These are phyloP conservation scores for Forsythia suspensa DNA, from an alignment of 257 asterid genomes.

Conservation along the genomic window DNA sequence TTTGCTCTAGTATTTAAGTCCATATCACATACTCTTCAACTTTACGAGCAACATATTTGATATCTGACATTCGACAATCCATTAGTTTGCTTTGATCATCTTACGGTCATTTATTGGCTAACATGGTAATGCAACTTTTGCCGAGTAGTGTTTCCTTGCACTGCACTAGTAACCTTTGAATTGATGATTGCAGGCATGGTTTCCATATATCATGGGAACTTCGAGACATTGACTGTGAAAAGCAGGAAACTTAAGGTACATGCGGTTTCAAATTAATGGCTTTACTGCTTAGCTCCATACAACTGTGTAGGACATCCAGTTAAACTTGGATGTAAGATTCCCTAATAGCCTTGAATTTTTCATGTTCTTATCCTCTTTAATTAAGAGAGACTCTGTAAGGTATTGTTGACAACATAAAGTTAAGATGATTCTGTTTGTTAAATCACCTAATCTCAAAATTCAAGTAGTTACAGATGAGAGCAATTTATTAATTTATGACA, in stretches of 20 bases:
- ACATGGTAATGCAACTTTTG: background rate
- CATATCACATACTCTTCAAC: no score
- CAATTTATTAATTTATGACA: background rate
- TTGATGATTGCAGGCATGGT: slow-evolving; percentile 25
- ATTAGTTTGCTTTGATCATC: no score
- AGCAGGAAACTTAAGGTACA: slow-evolving; percentile 61
- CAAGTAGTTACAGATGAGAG: background rate
- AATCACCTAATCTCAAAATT: background rate
- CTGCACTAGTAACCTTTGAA: background rate
- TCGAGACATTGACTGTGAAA: slow-evolving; percentile 23
- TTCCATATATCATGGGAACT: slow-evolving; percentile 23
- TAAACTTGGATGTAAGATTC: background rate
- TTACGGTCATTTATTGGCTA: background rate
- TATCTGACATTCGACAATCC: no score
- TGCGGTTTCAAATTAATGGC: background rate
- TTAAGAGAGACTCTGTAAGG: background rate
- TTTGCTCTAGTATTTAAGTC: no score
- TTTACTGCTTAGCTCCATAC: background rate
- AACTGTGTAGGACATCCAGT: background rate
- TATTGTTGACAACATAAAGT: background rate
- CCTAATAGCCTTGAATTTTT: background rate
- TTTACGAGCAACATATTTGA: no score
- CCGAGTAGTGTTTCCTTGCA: background rate
- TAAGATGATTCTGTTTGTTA: background rate
- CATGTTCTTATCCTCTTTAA: background rate